Conservation (phyloP, 1,139 yeast genomes). For the Candida pseudocylindracea region DNA sequence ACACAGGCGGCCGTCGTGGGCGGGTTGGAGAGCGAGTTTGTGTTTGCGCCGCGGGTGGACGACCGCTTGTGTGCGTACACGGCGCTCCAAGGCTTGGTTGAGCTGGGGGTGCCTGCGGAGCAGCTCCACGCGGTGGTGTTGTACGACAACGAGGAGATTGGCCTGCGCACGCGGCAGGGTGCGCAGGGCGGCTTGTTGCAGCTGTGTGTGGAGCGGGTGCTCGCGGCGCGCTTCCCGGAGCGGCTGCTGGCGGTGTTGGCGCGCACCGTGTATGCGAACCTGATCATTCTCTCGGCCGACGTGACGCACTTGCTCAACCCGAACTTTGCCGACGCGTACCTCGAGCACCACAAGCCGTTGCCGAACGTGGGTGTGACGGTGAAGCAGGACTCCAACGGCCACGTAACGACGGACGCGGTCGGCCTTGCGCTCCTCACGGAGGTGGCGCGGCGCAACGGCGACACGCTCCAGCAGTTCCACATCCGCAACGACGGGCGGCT, state of each 20-base stretch:
- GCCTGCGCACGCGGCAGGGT: conserved; percentile 35
- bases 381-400: conserved; percentile 55
- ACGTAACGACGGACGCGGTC: conserved; percentile 61
- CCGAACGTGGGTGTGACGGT: conserved; percentile 60
- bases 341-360: conserved; percentile 53
- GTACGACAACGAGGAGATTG: conserved; percentile 43
- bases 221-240: background rate
- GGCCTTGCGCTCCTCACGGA: conserved; percentile 46
- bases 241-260: background rate
- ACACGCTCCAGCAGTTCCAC: conserved; percentile 44
- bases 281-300: conserved; percentile 41
- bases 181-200: conserved; percentile 17
- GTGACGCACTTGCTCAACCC: conserved; percentile 47
- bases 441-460: conserved; percentile 36
- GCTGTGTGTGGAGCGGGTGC: background rate
- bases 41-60: conserved; percentile 44
- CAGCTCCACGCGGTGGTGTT: conserved; percentile 26
- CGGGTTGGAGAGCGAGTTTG: conserved; percentile 35
- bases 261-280: conserved; percentile 19
- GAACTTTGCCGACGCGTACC: conserved; percentile 34
- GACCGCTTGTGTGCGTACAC: conserved; percentile 45
- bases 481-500: conserved; percentile 51
- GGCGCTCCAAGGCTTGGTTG: conserved; percentile 28
- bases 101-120: conserved; percentile 11
- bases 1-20: conserved; percentile 41